These are phyloP conservation scores for Miscanthus sacchariflorus DNA, from an alignment of 202 grass and related monocot species.

Conservation along the genomic window DNA sequence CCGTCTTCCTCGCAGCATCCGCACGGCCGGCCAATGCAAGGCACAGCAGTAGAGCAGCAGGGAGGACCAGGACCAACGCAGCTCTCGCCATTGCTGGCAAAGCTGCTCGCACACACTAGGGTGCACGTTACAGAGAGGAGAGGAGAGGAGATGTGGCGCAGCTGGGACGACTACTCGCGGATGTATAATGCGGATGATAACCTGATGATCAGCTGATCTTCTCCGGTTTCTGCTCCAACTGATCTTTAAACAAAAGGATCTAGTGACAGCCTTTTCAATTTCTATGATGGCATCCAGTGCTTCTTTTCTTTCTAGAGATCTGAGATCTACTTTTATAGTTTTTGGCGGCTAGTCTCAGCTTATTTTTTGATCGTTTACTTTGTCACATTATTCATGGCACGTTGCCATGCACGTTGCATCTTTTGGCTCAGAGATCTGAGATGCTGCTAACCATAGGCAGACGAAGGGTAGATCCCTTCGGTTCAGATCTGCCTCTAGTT, in stretches of 20 bases:
- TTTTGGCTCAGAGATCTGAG: background rate
- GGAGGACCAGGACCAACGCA: conserved; percentile 49
- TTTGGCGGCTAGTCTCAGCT: background rate
- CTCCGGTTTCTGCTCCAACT: too few species aligned
- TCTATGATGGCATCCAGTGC: background rate
- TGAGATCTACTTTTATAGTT: background rate
- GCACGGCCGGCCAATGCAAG: conserved; percentile 43
- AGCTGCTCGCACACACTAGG: background rate
- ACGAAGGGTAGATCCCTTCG: background rate
- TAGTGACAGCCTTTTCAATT: background rate
- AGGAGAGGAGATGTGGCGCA: background rate
- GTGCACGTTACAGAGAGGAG: too few species aligned
- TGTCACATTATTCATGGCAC: background rate
- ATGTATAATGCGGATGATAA: background rate
- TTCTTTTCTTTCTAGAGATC: background rate
- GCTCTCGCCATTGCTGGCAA: conserved; percentile 52
- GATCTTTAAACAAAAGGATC: background rate
- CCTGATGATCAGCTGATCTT: too few species aligned
- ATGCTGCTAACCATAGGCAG: background rate
- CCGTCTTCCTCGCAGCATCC: conserved; percentile 29
- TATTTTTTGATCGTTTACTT: background rate
- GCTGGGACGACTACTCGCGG: background rate
- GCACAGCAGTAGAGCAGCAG: conserved; percentile 31
- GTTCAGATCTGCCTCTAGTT: background rate
- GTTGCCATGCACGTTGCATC: too few species aligned